phyloP scores from a whole-genome alignment of 2,329 filamentous ascomycete genomes.

The Talaromyces funiculosus region DNA sequence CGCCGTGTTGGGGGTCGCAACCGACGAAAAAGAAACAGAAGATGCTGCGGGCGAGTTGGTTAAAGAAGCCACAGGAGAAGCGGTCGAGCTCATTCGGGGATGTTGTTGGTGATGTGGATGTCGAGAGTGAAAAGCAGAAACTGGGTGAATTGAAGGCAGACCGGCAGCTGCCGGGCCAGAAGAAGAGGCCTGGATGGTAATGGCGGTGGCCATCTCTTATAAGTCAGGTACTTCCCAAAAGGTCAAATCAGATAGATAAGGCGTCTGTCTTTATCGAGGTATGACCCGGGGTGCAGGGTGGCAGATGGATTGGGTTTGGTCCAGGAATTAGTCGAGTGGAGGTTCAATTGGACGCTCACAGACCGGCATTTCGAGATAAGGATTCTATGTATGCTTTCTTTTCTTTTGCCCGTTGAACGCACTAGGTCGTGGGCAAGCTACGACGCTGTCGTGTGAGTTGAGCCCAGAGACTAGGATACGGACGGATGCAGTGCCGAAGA shows the following conservation, averaged over 20 bases:
- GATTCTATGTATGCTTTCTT: background rate
- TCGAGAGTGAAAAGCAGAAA: constrained; percentile 19
- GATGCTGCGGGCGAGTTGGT: constrained; percentile 17
- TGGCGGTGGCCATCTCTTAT: constrained; percentile 32
- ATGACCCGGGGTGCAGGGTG: background rate
- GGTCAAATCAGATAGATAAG: constrained; percentile 1
- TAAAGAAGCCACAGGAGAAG: constrained; percentile 22
- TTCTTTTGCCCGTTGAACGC: background rate
- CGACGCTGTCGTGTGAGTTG: background rate
- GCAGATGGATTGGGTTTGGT: background rate
- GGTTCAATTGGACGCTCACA: constrained; percentile 3
- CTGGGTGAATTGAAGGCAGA: constrained; percentile 20
- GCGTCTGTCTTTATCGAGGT: background rate
- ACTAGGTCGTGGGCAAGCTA: background rate
- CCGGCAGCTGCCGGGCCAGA: constrained; percentile 21
- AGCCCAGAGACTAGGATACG: background rate
- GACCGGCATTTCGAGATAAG: constrained; percentile 2
- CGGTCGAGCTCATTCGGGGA: constrained; percentile 19
- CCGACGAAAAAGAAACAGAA: constrained; percentile 20
- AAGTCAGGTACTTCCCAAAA: constrained; percentile 3
- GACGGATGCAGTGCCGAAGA: background rate
- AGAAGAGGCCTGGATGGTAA: constrained; percentile 35
- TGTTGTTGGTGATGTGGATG: constrained; percentile 9
- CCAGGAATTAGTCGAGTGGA: constrained; percentile 1
- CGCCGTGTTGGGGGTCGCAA: constrained; percentile 16